These are phyloP conservation scores for Phytophthora constricta DNA, from an alignment of 352 stramenopile genomes.

Conservation along the genomic window DNA sequence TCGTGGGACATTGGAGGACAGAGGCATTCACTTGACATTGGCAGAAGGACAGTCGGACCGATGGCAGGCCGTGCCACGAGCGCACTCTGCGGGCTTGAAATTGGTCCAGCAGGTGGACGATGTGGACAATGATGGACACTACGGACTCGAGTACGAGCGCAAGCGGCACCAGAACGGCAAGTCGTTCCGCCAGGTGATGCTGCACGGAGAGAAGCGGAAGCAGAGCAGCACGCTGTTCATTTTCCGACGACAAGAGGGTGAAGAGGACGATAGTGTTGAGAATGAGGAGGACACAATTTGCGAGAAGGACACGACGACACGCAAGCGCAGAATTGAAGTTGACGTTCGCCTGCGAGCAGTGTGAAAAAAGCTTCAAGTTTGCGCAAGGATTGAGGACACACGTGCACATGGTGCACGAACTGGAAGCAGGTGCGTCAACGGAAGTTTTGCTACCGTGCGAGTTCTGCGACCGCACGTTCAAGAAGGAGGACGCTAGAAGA, in stretches of 20 bases:
- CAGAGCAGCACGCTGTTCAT: constrained; percentile 75
- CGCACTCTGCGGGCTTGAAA: constrained; percentile 42
- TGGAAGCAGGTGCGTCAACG: constrained; percentile 37
- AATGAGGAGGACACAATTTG: not conserved
- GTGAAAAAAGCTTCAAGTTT: constrained; percentile 71
- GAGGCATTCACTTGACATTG: constrained; percentile 68
- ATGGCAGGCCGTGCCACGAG: constrained; percentile 75
- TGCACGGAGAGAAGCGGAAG: constrained; percentile 72
- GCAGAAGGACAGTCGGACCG: constrained; percentile 78
- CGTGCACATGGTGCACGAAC: constrained; percentile 85
- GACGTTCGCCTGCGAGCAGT: constrained; percentile 57
- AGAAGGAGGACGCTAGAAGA: constrained; percentile 73
- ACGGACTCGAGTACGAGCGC: constrained; percentile 67
- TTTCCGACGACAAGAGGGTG: constrained; percentile 34
- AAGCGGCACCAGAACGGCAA: constrained; percentile 91
- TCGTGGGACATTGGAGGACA: constrained; percentile 14
- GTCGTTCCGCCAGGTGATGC: constrained; percentile 81
- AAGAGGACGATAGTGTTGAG: not conserved
- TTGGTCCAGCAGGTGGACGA: constrained; percentile 58
- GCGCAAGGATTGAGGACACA: constrained; percentile 78
- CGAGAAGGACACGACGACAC: constrained; percentile 10
- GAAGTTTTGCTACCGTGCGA: constrained; percentile 42
- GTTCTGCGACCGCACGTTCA: constrained; percentile 71
- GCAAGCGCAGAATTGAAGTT: constrained; percentile 43
- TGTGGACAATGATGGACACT: constrained; percentile 44